These are phyloP conservation scores for Acacia confusa DNA, from an alignment of 306 rosid species.

Conservation along the genomic window DNA sequence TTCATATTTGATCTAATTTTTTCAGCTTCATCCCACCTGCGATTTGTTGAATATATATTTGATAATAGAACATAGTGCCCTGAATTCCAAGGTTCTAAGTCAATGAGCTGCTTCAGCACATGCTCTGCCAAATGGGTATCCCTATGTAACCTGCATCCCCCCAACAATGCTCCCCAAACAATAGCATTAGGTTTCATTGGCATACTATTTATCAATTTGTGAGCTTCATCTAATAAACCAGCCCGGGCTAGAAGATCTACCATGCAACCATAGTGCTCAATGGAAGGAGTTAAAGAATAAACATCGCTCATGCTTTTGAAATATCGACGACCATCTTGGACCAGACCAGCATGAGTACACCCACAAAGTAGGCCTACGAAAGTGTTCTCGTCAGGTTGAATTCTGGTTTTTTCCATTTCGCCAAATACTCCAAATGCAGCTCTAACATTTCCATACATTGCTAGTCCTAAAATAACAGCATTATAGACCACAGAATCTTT, in stretches of 20 bases:
- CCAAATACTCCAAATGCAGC: slow-evolving; percentile 65
- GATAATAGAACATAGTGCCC: slow-evolving; percentile 71
- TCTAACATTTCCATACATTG: slow-evolving; percentile 64
- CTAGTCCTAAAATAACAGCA: slow-evolving; percentile 63
- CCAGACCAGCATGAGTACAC: slow-evolving; percentile 76
- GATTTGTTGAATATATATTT: slow-evolving; percentile 68
- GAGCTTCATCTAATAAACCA: slow-evolving; percentile 64
- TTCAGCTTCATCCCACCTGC: slow-evolving; percentile 67
- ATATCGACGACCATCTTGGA: slow-evolving; percentile 61
- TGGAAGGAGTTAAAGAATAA: slow-evolving; percentile 53
- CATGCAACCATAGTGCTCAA: slow-evolving; percentile 83
- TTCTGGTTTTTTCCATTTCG: slow-evolving; percentile 59
- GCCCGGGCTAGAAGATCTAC: slow-evolving; percentile 79
- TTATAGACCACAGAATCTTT: slow-evolving; percentile 67
- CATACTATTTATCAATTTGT: slow-evolving; percentile 53
- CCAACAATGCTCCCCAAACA: slow-evolving; percentile 74
- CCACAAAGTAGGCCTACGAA: slow-evolving; percentile 71
- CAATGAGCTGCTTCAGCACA: slow-evolving; percentile 62
- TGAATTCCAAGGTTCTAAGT: slow-evolving; percentile 78
- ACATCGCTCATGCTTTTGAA: slow-evolving; percentile 49
- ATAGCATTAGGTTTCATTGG: slow-evolving; percentile 63
- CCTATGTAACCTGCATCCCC: slow-evolving; percentile 67
- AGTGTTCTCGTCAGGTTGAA: slow-evolving; percentile 61
- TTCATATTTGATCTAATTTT: slow-evolving; percentile 54
- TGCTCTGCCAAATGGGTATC: slow-evolving; percentile 61